Conservation (phyloP, 2,329 filamentous ascomycete species). For the Botrytis aclada region DNA sequence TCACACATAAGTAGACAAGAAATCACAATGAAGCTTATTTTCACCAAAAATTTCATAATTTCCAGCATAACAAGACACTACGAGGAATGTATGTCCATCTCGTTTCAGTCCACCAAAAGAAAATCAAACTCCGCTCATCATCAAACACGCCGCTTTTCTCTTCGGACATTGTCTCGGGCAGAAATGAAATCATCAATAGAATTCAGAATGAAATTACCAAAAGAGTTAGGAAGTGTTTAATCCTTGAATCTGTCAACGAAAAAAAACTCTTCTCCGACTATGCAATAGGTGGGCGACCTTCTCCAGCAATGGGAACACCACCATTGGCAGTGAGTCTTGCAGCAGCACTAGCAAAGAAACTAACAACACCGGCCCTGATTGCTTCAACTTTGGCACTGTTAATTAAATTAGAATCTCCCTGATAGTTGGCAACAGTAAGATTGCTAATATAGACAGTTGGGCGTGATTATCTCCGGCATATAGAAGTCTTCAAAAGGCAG, state of each 20-base stretch:
- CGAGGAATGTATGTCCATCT: not conserved
- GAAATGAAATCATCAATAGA: not conserved
- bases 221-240: not conserved
- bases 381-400: not conserved
- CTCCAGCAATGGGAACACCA: not conserved
- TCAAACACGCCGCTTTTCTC: not conserved
- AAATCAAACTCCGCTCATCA: too few species aligned
- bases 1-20: not conserved
- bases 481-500: not conserved
- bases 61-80: not conserved
- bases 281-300: not conserved
- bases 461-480: not conserved
- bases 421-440: fast-evolving
- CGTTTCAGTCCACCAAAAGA: not conserved
- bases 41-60: fast-evolving
- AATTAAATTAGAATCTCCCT: not conserved
- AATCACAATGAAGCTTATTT: not conserved
- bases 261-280: not conserved
- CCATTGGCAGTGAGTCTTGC: not conserved
- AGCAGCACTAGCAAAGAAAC: not conserved
- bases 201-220: not conserved
- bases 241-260: not conserved
- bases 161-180: not conserved
- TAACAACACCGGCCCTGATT: not conserved
- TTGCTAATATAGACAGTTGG: not conserved